These are phyloP conservation scores for Pseudopyricularia javanii DNA, from an alignment of 2,329 filamentous ascomycete species.

Conservation along the genomic window DNA sequence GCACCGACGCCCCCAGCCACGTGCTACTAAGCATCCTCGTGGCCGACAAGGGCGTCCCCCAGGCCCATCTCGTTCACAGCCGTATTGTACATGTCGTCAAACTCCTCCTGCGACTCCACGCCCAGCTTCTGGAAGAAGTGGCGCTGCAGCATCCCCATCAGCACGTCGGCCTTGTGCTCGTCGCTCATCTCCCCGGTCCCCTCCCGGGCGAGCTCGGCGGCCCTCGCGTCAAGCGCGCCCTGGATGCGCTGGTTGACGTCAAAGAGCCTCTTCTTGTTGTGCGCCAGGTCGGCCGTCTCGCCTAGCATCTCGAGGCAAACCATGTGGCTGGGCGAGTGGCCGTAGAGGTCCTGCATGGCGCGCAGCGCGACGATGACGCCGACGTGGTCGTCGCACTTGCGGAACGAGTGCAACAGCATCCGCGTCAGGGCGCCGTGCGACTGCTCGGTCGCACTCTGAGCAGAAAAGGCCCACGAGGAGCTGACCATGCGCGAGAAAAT, in stretches of 20 bases:
- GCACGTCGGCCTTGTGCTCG: constrained; percentile 4
- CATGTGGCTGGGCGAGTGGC: constrained; percentile 15
- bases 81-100: constrained; percentile 9
- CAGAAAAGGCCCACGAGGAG: constrained; percentile 6
- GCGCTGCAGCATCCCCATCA: constrained; percentile 11
- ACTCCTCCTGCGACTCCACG: constrained; percentile 2
- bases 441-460: constrained; percentile 9
- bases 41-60: constrained; percentile 10
- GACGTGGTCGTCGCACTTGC: constrained; percentile 30
- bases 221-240: constrained; percentile 7
- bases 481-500: constrained; percentile 18
- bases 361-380: constrained; percentile 31
- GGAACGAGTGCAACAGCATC: constrained; percentile 22
- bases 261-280: constrained; percentile 13
- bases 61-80: constrained; percentile 16
- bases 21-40: neutral
- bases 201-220: neutral
- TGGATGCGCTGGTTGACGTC: constrained; percentile 14
- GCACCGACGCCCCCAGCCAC: neutral
- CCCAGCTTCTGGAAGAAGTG: constrained; percentile 2
- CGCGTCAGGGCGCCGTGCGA: constrained; percentile 15
- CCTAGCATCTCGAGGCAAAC: constrained; percentile 20
- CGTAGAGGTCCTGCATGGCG: constrained; percentile 15
- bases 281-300: constrained; percentile 11
- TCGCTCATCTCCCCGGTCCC: constrained; percentile 3